phyloP scores from a whole-genome alignment of 139 green algal genomes.

The Volvox africanus region DNA sequence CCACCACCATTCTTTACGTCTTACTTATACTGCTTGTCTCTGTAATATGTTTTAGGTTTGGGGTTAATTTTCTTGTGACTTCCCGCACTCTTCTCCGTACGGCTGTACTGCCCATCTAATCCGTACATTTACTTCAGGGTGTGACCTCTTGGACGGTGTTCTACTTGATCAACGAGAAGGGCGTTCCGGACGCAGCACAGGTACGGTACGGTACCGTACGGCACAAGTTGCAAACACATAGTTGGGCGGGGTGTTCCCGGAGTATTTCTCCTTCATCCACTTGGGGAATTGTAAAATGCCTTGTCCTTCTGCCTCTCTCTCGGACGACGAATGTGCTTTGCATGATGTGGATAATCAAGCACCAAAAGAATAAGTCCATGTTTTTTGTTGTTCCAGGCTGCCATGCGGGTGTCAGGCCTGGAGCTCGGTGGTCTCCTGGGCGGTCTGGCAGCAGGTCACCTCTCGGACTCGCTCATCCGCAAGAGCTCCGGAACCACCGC shows the following conservation, averaged over 20 bases:
- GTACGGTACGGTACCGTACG: too few relatives aligned
- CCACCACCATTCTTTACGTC: too few relatives aligned
- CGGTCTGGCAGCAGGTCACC: slow-evolving; percentile 7
- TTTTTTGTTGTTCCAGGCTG: slow-evolving; percentile 33
- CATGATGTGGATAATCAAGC: too few relatives aligned
- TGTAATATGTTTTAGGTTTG: too few relatives aligned
- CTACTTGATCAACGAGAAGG: slow-evolving; percentile 82
- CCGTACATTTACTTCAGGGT: slow-evolving; percentile 55
- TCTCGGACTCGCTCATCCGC: slow-evolving; percentile 79
- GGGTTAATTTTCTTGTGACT: neutral
- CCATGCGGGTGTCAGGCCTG: slow-evolving; percentile 81
- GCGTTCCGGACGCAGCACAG: slow-evolving; percentile 76
- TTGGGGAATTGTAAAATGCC: too few relatives aligned
- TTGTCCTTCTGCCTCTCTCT: too few relatives aligned
- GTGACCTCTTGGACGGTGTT: slow-evolving; percentile 87
- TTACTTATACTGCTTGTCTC: too few relatives aligned
- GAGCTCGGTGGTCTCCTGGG: slow-evolving; percentile 89
- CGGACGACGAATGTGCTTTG: too few relatives aligned
- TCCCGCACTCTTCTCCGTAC: neutral
- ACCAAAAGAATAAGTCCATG: too few relatives aligned
- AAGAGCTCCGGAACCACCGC: slow-evolving; percentile 10
- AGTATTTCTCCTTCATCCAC: too few relatives aligned
- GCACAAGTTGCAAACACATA: too few relatives aligned
- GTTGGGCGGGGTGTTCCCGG: too few relatives aligned
- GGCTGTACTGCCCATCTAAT: neutral